These are phyloP conservation scores for Croton setiger DNA, from an alignment of 441 rosid genomes.

Conservation along the genomic window DNA sequence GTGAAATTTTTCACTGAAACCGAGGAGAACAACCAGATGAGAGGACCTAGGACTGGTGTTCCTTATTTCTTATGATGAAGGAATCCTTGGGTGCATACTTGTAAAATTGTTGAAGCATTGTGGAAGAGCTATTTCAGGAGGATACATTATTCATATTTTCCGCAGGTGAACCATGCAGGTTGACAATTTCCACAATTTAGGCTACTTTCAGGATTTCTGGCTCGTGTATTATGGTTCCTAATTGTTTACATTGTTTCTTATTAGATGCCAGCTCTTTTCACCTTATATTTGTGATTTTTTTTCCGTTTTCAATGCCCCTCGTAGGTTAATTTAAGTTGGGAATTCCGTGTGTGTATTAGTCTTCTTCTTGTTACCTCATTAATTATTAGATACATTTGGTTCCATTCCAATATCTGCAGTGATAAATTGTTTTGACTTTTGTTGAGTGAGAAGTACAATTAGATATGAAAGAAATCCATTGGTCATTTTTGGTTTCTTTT, in stretches of 20 bases:
- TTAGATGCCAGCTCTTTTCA: slow-evolving; percentile 16
- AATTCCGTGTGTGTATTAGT: slow-evolving; percentile 18
- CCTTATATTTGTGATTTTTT: background rate
- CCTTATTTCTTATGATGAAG: slow-evolving; percentile 77
- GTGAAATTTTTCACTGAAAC: slow-evolving; percentile 98
- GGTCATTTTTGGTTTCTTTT: too few species aligned
- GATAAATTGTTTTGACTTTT: background rate
- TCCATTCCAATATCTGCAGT: background rate
- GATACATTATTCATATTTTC: slow-evolving; percentile 13
- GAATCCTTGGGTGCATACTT: slow-evolving; percentile 18
- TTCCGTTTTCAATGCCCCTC: background rate
- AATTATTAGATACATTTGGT: slow-evolving; percentile 13
- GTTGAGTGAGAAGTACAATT: too few species aligned
- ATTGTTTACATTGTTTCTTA: slow-evolving; percentile 13
- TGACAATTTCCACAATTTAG: slow-evolving; percentile 24
- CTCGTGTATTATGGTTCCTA: slow-evolving; percentile 26
- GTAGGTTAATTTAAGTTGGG: slow-evolving; percentile 2
- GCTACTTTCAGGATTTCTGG: slow-evolving; percentile 27
- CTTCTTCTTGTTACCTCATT: slow-evolving; percentile 3
- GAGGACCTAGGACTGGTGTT: slow-evolving; percentile 99
- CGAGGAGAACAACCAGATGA: slow-evolving; percentile 99
- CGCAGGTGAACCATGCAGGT: slow-evolving; percentile 23
- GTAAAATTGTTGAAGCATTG: slow-evolving; percentile 33
- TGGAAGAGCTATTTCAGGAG: slow-evolving; percentile 14
- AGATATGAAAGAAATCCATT: too few species aligned